Evolutionary conservation across 495 filamentous ascomycete genomes (phyloP).

Genomic region (Bacidia gigantensis): DNA sequence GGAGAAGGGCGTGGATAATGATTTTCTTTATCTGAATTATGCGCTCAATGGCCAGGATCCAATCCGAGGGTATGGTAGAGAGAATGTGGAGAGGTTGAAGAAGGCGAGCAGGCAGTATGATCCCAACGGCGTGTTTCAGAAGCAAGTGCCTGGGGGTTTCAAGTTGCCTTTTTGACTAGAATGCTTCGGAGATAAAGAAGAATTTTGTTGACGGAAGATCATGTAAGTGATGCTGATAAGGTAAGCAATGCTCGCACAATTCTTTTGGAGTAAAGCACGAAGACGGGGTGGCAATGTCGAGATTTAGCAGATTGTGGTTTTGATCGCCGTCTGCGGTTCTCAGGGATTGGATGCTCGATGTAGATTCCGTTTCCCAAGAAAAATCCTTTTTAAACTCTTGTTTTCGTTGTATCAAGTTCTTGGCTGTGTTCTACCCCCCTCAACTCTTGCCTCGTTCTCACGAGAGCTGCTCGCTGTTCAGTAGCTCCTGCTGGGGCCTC

Average conservation of each 20-base stretch:
- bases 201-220: too few relatives aligned
- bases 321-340: too few relatives aligned
- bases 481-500: neutral
- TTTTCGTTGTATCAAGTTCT: neutral
- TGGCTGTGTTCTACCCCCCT: neutral
- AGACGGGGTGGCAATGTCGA: too few relatives aligned
- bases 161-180: too few relatives aligned
- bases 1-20: constrained; percentile 26
- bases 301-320: too few relatives aligned
- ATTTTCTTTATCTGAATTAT: constrained; percentile 50
- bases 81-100: constrained; percentile 27
- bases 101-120: constrained; percentile 37
- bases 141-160: constrained; percentile 41
- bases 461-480: neutral
- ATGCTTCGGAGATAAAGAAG: too few relatives aligned
- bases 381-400: neutral
- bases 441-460: neutral
- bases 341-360: too few relatives aligned
- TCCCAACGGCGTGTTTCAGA: constrained; percentile 42
- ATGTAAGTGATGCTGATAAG: too few relatives aligned
- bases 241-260: too few relatives aligned
- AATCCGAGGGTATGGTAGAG: constrained; percentile 37
- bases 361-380: too few relatives aligned
- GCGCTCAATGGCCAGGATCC: constrained; percentile 43
- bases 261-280: too few relatives aligned